Conservation (phyloP, 2,329 filamentous ascomycete species). For the Alternaria hordeiaustralica region DNA sequence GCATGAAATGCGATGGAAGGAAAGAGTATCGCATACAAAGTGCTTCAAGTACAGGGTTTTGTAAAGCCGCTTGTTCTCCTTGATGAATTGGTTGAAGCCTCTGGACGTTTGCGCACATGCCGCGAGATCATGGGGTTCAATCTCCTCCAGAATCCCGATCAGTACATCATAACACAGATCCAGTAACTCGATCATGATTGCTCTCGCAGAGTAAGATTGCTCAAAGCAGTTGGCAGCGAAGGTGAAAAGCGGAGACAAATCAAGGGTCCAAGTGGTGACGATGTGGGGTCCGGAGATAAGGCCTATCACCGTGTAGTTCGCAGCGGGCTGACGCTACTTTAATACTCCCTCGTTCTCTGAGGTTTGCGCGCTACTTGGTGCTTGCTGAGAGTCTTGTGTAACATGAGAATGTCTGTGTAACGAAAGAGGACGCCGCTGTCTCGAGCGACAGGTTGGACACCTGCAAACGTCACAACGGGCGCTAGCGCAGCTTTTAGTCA, state of each 20-base stretch:
- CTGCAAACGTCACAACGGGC: background rate
- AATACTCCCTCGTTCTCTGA: background rate
- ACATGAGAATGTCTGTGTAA: background rate
- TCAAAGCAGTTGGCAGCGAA: background rate
- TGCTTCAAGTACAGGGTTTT: constrained; percentile 66
- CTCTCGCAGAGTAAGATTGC: background rate
- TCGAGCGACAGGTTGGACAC: background rate
- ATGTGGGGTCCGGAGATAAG: constrained; percentile 13
- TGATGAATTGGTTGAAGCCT: constrained; percentile 61
- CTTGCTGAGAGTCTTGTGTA: background rate
- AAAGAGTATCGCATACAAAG: constrained; percentile 53
- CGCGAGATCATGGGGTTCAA: constrained; percentile 41
- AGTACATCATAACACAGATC: constrained; percentile 47
- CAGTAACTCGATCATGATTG: constrained; percentile 36
- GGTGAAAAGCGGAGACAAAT: background rate
- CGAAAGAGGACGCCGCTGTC: background rate
- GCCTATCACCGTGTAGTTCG: background rate
- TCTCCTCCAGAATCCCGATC: constrained; percentile 43
- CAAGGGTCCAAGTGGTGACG: background rate
- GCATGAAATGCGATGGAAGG: too few species aligned
- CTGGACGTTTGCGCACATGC: constrained; percentile 38
- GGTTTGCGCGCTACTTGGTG: background rate
- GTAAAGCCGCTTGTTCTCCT: constrained; percentile 65
- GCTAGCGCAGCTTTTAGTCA: constrained; percentile 5
- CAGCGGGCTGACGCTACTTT: background rate